phyloP scores from a whole-genome alignment of 192 early-diverging fungal species.

The Linnemannia schmuckeri region DNA sequence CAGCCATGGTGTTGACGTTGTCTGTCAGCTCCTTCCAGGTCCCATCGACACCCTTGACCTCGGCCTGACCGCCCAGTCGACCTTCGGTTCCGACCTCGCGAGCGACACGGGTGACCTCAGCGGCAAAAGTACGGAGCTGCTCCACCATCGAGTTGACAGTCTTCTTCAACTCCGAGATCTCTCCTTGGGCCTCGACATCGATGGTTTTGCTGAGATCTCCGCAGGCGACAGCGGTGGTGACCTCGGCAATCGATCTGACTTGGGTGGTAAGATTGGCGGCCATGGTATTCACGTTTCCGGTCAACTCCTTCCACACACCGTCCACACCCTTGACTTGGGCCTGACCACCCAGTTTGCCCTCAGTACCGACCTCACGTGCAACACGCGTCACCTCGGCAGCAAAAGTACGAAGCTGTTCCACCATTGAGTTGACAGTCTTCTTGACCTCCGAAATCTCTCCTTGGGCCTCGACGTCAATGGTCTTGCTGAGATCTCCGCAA shows the following conservation, averaged over 20 bases:
- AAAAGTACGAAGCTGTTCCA: constrained; percentile 60
- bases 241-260: constrained; percentile 14
- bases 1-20: no score
- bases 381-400: constrained; percentile 48
- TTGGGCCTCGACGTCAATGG: constrained; percentile 55
- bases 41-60: no score
- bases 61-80: no score
- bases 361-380: constrained; percentile 57
- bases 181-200: no score
- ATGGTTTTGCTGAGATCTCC: constrained; percentile 34
- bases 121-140: no score
- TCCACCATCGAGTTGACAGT: no score
- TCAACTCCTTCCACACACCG: constrained; percentile 58
- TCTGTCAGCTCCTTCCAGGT: no score
- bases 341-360: constrained; percentile 64
- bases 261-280: constrained; percentile 53
- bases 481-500: constrained; percentile 65
- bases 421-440: constrained; percentile 59
- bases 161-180: no score
- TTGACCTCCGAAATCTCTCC: constrained; percentile 63
- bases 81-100: no score
- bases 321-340: constrained; percentile 56
- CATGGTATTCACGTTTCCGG: constrained; percentile 58
- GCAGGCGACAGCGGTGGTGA: constrained; percentile 13
- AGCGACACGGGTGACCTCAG: no score